Conservation (phyloP, 1,139 yeast genomes). For the Pneumocystis jirovecii region DNA sequence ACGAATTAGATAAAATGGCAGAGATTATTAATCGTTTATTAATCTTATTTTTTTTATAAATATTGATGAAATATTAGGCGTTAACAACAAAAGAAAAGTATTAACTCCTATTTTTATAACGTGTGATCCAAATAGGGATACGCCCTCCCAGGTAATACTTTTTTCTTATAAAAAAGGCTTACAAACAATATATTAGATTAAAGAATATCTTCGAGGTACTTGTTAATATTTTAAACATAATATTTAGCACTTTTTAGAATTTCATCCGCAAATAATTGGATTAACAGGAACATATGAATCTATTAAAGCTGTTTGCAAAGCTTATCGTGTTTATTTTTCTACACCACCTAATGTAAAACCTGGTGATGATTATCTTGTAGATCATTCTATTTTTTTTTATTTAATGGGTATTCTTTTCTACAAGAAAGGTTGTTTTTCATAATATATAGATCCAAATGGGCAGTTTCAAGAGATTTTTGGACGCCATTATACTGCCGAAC, state of each 20-base stretch:
- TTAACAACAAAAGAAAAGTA: constrained; percentile 1
- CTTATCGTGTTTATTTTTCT: constrained; percentile 83
- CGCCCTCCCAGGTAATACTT: constrained; percentile 45
- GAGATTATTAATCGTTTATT: constrained; percentile 44
- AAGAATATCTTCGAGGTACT: neutral
- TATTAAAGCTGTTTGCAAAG: constrained; percentile 69
- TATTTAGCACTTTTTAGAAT: constrained; percentile 33
- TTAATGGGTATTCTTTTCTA: constrained; percentile 38
- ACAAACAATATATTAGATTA: neutral
- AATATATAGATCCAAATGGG: constrained; percentile 63
- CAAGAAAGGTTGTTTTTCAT: neutral
- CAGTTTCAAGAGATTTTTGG: constrained; percentile 88
- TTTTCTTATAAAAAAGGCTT: constrained; percentile 10
- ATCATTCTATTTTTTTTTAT: constrained; percentile 90
- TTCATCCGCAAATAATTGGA: constrained; percentile 78
- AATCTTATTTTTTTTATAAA: neutral
- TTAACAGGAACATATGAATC: constrained; percentile 81
- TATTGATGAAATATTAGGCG: neutral
- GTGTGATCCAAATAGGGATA: constrained; percentile 90
- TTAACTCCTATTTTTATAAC: constrained; percentile 63
- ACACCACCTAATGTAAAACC: constrained; percentile 89
- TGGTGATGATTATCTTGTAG: constrained; percentile 91
- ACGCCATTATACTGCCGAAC: constrained; percentile 65
- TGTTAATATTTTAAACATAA: constrained; percentile 42
- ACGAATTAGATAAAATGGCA: constrained; percentile 83